Evolutionary conservation across 495 filamentous ascomycete genomes (phyloP), one percentile per base, ranked within the genome.

Genomic region (Podospora pseudocomata): DNA sequence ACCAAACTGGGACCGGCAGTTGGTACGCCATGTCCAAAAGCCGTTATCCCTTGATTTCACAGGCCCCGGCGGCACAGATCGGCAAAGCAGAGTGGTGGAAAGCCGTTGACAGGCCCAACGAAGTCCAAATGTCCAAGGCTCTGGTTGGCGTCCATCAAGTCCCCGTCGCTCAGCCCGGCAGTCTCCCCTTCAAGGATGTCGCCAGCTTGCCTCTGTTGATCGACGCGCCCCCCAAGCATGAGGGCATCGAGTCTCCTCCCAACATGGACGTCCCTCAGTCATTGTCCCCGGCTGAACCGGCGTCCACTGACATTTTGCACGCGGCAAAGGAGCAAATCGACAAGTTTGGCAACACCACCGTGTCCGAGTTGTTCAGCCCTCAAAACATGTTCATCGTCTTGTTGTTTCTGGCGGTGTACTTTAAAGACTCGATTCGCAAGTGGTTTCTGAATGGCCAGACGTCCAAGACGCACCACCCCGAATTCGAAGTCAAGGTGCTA

Each of bases 1-100:
- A 97, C 74, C 89, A 88, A 65, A 97, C 92, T 7, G 87, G 91
- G 70, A 83, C 83, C 53, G 94, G 93, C 53, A 89, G 92, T 67
- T 97, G 94, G 92, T 99, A 94, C 78, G 95, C 94, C 19, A 86
- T 99, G 78, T 97, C 95, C 0, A 94, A 96, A 63, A 86, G 78
- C 65, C 90, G 87, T 4, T 99, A 97, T 72, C 95, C 95, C n/a
- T 76, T 91, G 7, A 90, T 94, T 23, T 88, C 93, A 11, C 86
- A 91, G 26, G 86, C 88, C 5, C 89, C 90, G 4, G 77, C 82
- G 67, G 93, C 93, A 1, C 82, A 84, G 64, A 88, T 87, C 70
- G 88, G 90, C 68, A 82, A 82, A 54, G 82, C 85, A 62, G 90
- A 89, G 55, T 88, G 85, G 77, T 76, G 77, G 76, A 72, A 77